Conservation (phyloP, 768 basidiomycete genomes). For the Boletales sp. region DNA sequence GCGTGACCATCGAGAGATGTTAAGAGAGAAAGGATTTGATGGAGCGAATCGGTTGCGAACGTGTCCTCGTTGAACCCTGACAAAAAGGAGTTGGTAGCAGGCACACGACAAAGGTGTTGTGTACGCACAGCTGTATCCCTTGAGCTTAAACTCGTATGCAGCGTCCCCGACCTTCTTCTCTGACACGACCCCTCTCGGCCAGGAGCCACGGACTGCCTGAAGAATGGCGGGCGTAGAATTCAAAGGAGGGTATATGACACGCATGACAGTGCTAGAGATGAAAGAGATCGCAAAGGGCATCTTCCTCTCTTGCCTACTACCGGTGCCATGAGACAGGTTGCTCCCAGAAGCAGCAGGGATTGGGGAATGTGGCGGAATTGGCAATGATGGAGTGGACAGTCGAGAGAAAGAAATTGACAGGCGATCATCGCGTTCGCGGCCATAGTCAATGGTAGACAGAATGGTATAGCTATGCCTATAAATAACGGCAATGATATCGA, state of each 20-base stretch:
- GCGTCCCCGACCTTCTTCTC: slow-evolving; percentile 73
- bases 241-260: slow-evolving; percentile 74
- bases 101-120: slow-evolving; percentile 9
- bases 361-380: slow-evolving; percentile 37
- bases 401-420: slow-evolving; percentile 69
- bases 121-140: slow-evolving; percentile 71
- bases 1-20: slow-evolving; percentile 64
- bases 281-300: slow-evolving; percentile 73
- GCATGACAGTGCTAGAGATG: slow-evolving; percentile 59
- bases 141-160: slow-evolving; percentile 76
- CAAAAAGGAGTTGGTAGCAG: slow-evolving; percentile 17
- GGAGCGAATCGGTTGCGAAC: slow-evolving; percentile 69
- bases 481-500: slow-evolving; percentile 62
- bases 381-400: slow-evolving; percentile 33
- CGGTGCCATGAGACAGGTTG: slow-evolving; percentile 35
- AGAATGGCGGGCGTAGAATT: slow-evolving; percentile 75
- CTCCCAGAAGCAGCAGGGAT: slow-evolving; percentile 38
- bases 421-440: slow-evolving; percentile 71
- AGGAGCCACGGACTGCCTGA: slow-evolving; percentile 72
- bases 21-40: slow-evolving; percentile 65
- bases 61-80: slow-evolving; percentile 78
- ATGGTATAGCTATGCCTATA: slow-evolving; percentile 61
- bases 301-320: slow-evolving; percentile 31
- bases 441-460: slow-evolving; percentile 72
- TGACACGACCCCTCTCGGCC: slow-evolving; percentile 76